Evolutionary conservation across 208 protist genomes (phyloP).

Genomic region (Acanthamoeba lenticulata): DNA sequence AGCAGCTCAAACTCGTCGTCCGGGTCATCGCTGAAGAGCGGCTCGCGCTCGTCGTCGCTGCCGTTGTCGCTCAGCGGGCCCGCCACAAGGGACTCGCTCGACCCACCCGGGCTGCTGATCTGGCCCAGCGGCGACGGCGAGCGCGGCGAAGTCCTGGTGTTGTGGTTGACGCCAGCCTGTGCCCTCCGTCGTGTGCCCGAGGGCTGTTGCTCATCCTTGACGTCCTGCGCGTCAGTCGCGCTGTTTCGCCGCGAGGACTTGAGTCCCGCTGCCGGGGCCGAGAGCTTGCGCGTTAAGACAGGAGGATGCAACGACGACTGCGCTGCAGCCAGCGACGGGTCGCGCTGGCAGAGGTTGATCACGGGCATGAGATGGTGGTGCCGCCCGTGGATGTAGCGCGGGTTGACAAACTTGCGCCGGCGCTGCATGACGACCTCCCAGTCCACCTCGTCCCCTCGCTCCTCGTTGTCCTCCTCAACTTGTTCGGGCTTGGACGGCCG

Average conservation of each 20-base stretch:
- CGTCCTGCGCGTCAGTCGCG: not conserved
- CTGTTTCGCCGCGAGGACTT: not conserved
- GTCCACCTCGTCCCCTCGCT: not conserved
- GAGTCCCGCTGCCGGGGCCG: too few relatives aligned
- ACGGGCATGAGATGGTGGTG: constrained; percentile 63
- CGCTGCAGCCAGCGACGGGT: not conserved
- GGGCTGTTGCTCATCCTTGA: not conserved
- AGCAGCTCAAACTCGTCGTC: constrained; percentile 12
- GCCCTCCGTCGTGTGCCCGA: too few relatives aligned
- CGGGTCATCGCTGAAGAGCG: not conserved
- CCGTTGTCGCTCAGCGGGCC: constrained; percentile 1
- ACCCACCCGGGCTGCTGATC: not conserved
- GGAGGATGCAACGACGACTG: not conserved
- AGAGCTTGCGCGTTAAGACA: not conserved
- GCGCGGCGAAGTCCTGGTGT: not conserved
- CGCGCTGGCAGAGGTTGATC: constrained; percentile 34
- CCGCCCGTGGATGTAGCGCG: constrained; percentile 47
- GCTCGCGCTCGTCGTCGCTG: not conserved
- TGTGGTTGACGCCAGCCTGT: not conserved
- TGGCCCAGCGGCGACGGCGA: not conserved
- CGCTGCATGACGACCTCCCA: not conserved
- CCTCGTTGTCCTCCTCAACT: not conserved
- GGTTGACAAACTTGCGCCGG: constrained; percentile 32
- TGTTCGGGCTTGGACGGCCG: not conserved
- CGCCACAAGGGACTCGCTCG: not conserved